Evolutionary conservation across 202 grass and related monocot species (phyloP), one percentile per base, ranked within the genome.

Genomic region (Musa balbisiana): DNA sequence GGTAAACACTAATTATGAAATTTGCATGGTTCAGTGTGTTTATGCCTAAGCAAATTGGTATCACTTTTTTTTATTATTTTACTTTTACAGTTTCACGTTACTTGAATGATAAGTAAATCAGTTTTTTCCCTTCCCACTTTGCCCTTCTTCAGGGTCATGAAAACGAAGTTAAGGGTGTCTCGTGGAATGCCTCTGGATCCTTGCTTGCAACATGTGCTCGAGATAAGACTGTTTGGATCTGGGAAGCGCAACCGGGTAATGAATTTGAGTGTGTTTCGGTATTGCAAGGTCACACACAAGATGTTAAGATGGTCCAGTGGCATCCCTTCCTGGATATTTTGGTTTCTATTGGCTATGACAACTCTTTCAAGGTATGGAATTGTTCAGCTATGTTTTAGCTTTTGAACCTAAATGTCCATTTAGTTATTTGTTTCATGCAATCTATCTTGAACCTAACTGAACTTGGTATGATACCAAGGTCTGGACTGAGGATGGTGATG

Each of bases 301-400:
- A 97, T 74, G 90, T 97, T 15, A 97, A 97, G 86, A 93, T 93
- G 94, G 86, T 93, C n/a, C 90, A 93, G 66, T 97, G 94, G 94
- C 94, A 97, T 83, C 90, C 90, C 0, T 27, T 65, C 19, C 67
- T 87, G 56, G 85, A 97, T 74, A 11, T 93, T 65, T 69, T 98
- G n/a, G 90, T 93, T 65, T 97, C 94, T 2, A 88, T 97, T 66
- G 91, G 94, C 81, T 97, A 97, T 15, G 94, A 93, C 78, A 97
- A 93, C 74, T 62, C 84, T 2, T 84, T 98, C 77, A 91, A 85
- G 83, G 94, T 93, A 87, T 33, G 49, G 51, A 14, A 52, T 20
- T 74, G 53, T 11, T 52, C 19, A 56, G 49, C 21, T 56, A 70
- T 8, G 13, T 74, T 64, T 66, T 53, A n/a, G 20, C 25, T 70